Conservation (phyloP, 2,329 filamentous ascomycete species). For the Dactylonectria estremocensis region DNA sequence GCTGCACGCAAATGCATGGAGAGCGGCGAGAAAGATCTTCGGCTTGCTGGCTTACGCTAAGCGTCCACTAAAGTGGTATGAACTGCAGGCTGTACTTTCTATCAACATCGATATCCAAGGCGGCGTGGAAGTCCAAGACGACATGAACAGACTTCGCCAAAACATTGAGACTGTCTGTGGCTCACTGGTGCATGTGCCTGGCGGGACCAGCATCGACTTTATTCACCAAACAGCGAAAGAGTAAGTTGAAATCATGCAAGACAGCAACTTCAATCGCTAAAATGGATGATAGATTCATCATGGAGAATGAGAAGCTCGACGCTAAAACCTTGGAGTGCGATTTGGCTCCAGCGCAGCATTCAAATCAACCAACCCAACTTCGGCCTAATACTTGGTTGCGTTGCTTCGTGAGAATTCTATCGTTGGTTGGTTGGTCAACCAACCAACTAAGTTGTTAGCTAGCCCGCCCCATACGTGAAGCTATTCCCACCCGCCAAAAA, state of each 20-base stretch:
- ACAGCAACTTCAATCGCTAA: neutral
- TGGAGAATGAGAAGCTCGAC: conserved; percentile 45
- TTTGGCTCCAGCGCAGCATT: too few species aligned
- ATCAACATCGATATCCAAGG: conserved; percentile 34
- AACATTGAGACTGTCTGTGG: conserved; percentile 53
- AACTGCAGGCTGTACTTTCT: conserved; percentile 56
- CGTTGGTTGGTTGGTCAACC: too few species aligned
- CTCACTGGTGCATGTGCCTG: conserved; percentile 54
- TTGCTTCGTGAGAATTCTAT: too few species aligned
- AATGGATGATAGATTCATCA: conserved; percentile 40
- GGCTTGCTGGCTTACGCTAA: conserved; percentile 59
- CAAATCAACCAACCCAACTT: too few species aligned
- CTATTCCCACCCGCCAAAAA: too few species aligned
- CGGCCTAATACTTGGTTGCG: too few species aligned
- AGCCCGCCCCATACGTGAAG: too few species aligned
- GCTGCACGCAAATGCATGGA: neutral
- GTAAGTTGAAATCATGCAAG: conserved; percentile 43
- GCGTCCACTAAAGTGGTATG: conserved; percentile 58
- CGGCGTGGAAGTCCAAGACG: conserved; percentile 35
- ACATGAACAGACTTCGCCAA: conserved; percentile 37
- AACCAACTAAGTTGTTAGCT: too few species aligned
- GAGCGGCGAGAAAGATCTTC: conserved; percentile 52
- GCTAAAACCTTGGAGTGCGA: conserved; percentile 26
- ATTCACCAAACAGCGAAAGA: conserved; percentile 56
- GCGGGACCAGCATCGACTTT: conserved; percentile 53